Evolutionary conservation across 257 asterid genomes (phyloP).

Genomic region (Jacaranda mimosifolia): DNA sequence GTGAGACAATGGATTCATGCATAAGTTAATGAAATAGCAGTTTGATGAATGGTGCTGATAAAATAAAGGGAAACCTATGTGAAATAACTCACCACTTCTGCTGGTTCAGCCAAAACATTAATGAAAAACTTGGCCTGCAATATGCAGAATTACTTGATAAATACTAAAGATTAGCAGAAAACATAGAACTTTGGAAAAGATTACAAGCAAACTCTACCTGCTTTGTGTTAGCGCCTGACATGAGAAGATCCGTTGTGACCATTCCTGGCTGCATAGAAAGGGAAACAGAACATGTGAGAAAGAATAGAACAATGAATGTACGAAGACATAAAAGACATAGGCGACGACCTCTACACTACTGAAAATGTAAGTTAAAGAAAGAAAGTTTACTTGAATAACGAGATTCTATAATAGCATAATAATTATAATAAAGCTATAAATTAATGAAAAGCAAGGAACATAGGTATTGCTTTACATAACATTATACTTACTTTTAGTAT

Average conservation of each 20-base stretch:
- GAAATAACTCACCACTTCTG: constrained; percentile 74
- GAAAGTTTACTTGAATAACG: background rate
- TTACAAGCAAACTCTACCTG: constrained; percentile 56
- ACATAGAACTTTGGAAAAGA: background rate
- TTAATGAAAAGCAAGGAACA: background rate
- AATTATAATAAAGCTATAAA: background rate
- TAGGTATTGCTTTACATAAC: too few relatives aligned
- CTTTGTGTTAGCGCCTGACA: constrained; percentile 95
- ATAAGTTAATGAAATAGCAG: too few relatives aligned
- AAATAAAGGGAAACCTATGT: background rate
- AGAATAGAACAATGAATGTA: constrained; percentile 3
- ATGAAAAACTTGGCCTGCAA: constrained; percentile 97
- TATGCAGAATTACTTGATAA: constrained; percentile 14
- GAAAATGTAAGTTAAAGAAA: background rate
- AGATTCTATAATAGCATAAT: background rate
- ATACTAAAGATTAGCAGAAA: constrained; percentile 17
- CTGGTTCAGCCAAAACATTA: constrained; percentile 95
- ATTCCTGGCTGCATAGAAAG: constrained; percentile 84
- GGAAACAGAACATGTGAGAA: constrained; percentile 3
- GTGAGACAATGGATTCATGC: too few relatives aligned
- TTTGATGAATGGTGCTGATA: too few relatives aligned
- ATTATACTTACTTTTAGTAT: too few relatives aligned
- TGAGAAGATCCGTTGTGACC: constrained; percentile 98
- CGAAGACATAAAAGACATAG: background rate
- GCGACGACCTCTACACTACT: too few relatives aligned